Evolutionary conservation across 345 rosid genomes (phyloP), one percentile per base, ranked within the genome.

Genomic region (Erysimum cheiranthoides): DNA sequence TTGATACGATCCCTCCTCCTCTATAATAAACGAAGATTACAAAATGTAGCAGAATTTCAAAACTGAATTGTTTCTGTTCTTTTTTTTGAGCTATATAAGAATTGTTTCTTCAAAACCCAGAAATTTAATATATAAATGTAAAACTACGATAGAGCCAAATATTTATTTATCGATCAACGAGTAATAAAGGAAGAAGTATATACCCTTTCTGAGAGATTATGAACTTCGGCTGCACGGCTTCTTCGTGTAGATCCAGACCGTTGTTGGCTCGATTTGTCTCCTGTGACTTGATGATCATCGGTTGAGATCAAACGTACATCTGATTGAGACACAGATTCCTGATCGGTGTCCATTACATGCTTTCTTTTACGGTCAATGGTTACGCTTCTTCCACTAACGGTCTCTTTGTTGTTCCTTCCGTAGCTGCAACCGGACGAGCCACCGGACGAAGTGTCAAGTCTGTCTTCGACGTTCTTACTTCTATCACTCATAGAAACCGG

Each of bases 1-100:
- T 93, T 93, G 74, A 93, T 93, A 67, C 93, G 82, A 73, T 93
- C 98, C 71, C 98, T 83, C 32, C 98, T 85, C 78, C 91, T 88
- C 98, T 93, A 78, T 70, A 60, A 12, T 18, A 56, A 50, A 39
- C 18, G 32, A 75, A 51, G 39, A 38, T 52, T 45, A 61, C 30
- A 10, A 10, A 32, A 31, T 53, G 3, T 31, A 61, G 10, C 8
- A 42, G 2, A 5, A 30, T 12, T 25, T 52, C 4, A 14, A 34
- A 13, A 17, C 8, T 5, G 2, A 61, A 0, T 10, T 16, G 39
- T 27, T 38, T 12, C 61, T 52, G 2, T 27, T 5, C n/a, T n/a
- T n/a, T n/a, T n/a, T n/a, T n/a, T n/a, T n/a, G n/a, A n/a, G n/a
- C n/a, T n/a, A n/a, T n/a, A n/a, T n/a, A n/a, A n/a, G n/a, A n/a